Conservation (phyloP, 495 filamentous ascomycete species). For the Penicillium crystallinum region DNA sequence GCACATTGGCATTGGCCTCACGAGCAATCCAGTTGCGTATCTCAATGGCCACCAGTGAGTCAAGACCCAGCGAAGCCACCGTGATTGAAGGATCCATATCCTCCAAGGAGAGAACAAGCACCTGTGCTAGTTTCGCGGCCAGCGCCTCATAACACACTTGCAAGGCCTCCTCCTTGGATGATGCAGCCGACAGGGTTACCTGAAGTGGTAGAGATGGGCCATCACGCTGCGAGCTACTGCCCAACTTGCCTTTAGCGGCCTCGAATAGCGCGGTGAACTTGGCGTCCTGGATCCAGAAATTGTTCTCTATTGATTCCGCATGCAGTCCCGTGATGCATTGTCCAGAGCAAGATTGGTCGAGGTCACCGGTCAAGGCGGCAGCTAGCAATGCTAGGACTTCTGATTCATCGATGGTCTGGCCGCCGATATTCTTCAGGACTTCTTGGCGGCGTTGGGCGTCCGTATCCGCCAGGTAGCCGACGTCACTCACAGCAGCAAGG, state of each 20-base stretch:
- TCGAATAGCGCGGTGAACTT: constrained; percentile 19
- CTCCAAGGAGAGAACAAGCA: constrained; percentile 22
- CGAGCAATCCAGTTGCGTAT: constrained; percentile 35
- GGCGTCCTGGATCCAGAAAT: constrained; percentile 25
- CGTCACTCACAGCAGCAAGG: constrained; percentile 23
- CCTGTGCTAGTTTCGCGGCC: constrained; percentile 23
- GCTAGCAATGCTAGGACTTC: constrained; percentile 22
- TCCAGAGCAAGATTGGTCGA: constrained; percentile 13
- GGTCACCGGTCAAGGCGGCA: constrained; percentile 16
- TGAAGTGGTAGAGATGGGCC: constrained; percentile 17
- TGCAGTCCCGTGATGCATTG: constrained; percentile 25
- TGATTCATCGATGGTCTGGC: constrained; percentile 21
- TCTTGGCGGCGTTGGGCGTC: constrained; percentile 20
- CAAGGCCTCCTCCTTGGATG: constrained; percentile 22
- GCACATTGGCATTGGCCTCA: constrained; percentile 33
- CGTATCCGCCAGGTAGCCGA: constrained; percentile 24
- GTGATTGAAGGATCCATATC: constrained; percentile 31
- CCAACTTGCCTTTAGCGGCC: constrained; percentile 8
- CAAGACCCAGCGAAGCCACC: constrained; percentile 27
- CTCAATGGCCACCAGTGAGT: constrained; percentile 37
- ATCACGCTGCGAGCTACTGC: background rate
- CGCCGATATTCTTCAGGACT: constrained; percentile 26
- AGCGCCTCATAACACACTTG: constrained; percentile 23
- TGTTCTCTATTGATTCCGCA: constrained; percentile 13
- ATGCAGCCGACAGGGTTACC: constrained; percentile 11